Percentiles rank a stretch among this genome's conserved stretches.
phyloP scores from a whole-genome alignment of 2,329 filamentous ascomycete species.

The Emergomyces pasteurianus region DNA sequence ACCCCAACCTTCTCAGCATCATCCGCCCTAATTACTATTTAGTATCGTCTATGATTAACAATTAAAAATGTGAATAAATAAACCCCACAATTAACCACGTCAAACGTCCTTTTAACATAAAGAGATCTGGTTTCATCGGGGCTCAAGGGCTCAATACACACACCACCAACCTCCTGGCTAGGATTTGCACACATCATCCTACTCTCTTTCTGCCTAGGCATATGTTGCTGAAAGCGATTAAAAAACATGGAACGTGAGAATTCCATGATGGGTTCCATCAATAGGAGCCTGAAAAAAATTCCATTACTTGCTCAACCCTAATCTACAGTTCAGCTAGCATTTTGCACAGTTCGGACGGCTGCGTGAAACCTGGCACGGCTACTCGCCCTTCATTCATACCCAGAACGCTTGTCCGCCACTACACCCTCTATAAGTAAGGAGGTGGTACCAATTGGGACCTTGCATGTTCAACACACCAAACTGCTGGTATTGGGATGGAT shows the following conservation, averaged over 20 bases:
- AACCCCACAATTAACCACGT: neutral
- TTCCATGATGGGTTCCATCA: neutral
- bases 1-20: too few species aligned
- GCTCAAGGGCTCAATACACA: neutral
- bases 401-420: neutral
- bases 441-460: neutral
- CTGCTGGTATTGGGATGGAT: neutral
- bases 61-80: neutral
- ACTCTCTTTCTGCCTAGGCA: too few species aligned
- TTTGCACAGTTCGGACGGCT: neutral
- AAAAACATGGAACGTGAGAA: neutral
- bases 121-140: neutral
- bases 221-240: neutral
- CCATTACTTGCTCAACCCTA: neutral
- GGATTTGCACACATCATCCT: too few species aligned
- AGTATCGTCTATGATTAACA: neutral
- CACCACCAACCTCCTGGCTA: neutral
- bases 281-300: neutral
- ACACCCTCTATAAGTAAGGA: neutral
- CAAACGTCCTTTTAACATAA: neutral
- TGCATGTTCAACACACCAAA: neutral
- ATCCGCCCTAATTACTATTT: neutral
- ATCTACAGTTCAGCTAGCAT: neutral
- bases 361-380: neutral
- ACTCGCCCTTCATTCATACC: neutral